phyloP scores from a whole-genome alignment of 176 grass and related monocot species.

The Cocos nucifera region DNA sequence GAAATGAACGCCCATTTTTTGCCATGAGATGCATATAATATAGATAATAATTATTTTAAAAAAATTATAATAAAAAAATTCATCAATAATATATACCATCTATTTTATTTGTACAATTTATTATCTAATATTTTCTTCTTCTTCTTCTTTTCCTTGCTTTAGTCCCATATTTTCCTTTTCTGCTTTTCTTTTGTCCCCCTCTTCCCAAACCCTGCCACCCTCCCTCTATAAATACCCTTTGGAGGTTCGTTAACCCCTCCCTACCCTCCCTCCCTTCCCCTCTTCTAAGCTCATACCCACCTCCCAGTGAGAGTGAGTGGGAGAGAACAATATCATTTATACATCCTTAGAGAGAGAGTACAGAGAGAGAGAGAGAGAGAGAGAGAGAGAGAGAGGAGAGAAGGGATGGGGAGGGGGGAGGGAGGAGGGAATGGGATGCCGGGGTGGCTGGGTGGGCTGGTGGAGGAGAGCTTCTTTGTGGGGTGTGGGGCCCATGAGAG shows the following conservation, averaged over 20 bases:
- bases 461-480: slow-evolving; percentile 76
- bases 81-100: too few relatives aligned
- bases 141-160: too few relatives aligned
- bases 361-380: background rate
- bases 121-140: too few relatives aligned
- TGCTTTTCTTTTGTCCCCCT: too few relatives aligned
- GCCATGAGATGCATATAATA: too few relatives aligned
- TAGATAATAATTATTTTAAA: too few relatives aligned
- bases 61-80: too few relatives aligned
- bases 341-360: background rate
- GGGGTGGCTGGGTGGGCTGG: slow-evolving; percentile 47
- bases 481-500: slow-evolving; percentile 1
- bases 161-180: too few relatives aligned
- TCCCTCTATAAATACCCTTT: slow-evolving; percentile 36
- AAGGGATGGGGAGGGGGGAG: background rate
- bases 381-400: background rate
- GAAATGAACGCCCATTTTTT: too few relatives aligned
- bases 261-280: background rate
- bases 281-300: background rate
- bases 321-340: background rate
- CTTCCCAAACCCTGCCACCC: background rate
- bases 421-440: slow-evolving; percentile 33
- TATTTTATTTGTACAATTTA: too few relatives aligned
- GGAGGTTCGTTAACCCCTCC: slow-evolving; percentile 11
- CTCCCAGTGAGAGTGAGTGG: background rate